These are phyloP conservation scores for Pharus latifolius DNA, from an alignment of 176 grass and related monocot genomes.

Conservation along the genomic window DNA sequence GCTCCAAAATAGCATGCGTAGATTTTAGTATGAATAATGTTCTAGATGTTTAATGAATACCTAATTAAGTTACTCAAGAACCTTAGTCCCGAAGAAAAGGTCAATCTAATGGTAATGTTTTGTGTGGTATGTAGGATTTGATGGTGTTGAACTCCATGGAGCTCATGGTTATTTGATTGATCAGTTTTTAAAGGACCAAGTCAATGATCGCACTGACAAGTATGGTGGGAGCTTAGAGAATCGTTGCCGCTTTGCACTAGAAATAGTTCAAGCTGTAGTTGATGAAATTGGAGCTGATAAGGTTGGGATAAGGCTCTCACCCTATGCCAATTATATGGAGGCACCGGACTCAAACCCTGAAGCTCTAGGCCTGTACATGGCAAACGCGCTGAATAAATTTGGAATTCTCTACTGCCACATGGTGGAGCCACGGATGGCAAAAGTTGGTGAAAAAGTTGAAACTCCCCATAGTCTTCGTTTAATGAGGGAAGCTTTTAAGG, in stretches of 20 bases:
- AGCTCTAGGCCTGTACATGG: conserved; percentile 60
- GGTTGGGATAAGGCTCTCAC: conserved; percentile 72
- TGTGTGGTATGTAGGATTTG: conserved; percentile 46
- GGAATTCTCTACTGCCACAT: conserved; percentile 55
- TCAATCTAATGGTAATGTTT: not conserved
- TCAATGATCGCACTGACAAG: conserved; percentile 54
- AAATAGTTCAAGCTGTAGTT: conserved; percentile 45
- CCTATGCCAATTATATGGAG: conserved; percentile 40
- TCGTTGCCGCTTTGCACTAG: conserved; percentile 58
- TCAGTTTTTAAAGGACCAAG: conserved; percentile 68
- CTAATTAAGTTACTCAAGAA: not conserved
- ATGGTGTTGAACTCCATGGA: conserved; percentile 84
- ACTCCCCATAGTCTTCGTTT: conserved; percentile 30
- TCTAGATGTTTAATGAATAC: not conserved
- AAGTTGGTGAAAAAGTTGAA: conserved; percentile 25
- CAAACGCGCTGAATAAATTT: conserved; percentile 41
- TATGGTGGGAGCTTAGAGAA: conserved; percentile 73
- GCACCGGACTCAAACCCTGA: conserved; percentile 47
- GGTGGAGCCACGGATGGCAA: conserved; percentile 55
- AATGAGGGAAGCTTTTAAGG: conserved; percentile 54
- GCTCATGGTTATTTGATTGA: conserved; percentile 77
- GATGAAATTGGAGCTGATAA: conserved; percentile 66
- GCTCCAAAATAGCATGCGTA: not conserved
- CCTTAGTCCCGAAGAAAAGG: not conserved
- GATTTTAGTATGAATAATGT: not conserved